These are phyloP conservation scores for Phytophthora cryptogea DNA, from an alignment of 352 stramenopile species.

Conservation along the genomic window DNA sequence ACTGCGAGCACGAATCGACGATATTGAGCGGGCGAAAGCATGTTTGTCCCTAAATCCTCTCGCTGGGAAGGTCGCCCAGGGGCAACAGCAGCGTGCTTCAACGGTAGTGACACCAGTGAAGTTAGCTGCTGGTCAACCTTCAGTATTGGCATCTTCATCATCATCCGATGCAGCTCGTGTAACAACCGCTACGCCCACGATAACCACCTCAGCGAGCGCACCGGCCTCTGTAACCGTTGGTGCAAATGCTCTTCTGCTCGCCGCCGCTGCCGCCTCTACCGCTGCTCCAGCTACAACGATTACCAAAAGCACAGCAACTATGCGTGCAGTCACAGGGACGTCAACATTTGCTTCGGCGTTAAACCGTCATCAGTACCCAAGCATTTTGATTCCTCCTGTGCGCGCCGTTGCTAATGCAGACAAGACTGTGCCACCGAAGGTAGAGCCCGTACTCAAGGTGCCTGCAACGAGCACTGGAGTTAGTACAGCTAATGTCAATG, in stretches of 20 bases:
- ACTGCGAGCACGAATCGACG: slow-evolving; percentile 68
- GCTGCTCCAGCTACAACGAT: slow-evolving; percentile 13
- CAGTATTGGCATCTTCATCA: slow-evolving; percentile 2
- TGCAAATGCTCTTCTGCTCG: slow-evolving; percentile 28
- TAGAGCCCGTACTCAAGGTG: slow-evolving; percentile 10
- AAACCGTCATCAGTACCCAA: slow-evolving; percentile 58
- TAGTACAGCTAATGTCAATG: slow-evolving; percentile 8
- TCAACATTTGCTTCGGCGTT: slow-evolving; percentile 41
- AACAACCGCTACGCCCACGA: not conserved
- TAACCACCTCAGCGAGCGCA: slow-evolving; percentile 8
- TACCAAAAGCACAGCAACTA: slow-evolving; percentile 7
- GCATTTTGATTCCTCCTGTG: slow-evolving; percentile 53
- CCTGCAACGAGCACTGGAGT: not conserved
- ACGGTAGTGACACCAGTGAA: slow-evolving; percentile 14
- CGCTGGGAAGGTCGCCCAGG: slow-evolving; percentile 15
- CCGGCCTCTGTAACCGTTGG: slow-evolving; percentile 4
- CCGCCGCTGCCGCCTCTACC: slow-evolving; percentile 19
- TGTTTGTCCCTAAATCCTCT: slow-evolving; percentile 47
- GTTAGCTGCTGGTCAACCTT: slow-evolving; percentile 4
- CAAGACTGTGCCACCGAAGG: slow-evolving; percentile 23
- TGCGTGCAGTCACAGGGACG: slow-evolving; percentile 8
- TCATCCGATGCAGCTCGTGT: slow-evolving; percentile 11
- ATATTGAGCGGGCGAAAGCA: slow-evolving; percentile 68
- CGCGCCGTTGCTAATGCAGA: slow-evolving; percentile 8
- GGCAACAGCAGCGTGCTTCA: slow-evolving; percentile 19